These are phyloP conservation scores for Coffea canephora DNA, from an alignment of 257 asterid genomes.

Conservation along the genomic window DNA sequence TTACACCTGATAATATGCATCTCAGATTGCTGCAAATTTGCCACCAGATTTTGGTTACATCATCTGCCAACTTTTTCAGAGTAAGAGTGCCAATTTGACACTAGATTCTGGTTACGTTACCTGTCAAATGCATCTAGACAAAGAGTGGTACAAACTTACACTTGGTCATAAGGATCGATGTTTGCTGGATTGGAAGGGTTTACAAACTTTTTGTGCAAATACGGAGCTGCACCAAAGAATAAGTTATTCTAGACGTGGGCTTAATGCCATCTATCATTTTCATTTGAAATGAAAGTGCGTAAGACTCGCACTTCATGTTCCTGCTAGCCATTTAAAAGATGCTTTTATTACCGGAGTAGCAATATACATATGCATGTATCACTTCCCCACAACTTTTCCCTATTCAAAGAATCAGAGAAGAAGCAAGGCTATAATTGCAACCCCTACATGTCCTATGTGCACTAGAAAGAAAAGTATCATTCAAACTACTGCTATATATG, in stretches of 20 bases:
- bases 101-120: no score
- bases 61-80: not conserved
- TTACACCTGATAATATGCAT: not conserved
- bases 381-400: constrained; percentile 7
- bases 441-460: not conserved
- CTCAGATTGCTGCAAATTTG: not conserved
- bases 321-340: constrained; percentile 17
- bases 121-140: no score
- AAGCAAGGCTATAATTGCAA: constrained; percentile 1
- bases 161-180: not conserved
- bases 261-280: constrained; percentile 16
- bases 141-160: not conserved
- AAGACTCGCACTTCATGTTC: constrained; percentile 15
- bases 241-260: constrained; percentile 8
- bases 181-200: not conserved
- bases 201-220: not conserved
- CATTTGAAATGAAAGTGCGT: constrained; percentile 5
- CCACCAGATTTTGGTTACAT: not conserved
- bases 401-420: not conserved
- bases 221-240: not conserved
- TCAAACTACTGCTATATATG: not conserved
- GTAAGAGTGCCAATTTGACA: not conserved
- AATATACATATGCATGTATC: constrained; percentile 9
- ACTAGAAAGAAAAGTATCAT: not conserved
- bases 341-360: constrained; percentile 8